phyloP scores from a whole-genome alignment of 805 yeast species.

The Soucietia sequanensis region DNA sequence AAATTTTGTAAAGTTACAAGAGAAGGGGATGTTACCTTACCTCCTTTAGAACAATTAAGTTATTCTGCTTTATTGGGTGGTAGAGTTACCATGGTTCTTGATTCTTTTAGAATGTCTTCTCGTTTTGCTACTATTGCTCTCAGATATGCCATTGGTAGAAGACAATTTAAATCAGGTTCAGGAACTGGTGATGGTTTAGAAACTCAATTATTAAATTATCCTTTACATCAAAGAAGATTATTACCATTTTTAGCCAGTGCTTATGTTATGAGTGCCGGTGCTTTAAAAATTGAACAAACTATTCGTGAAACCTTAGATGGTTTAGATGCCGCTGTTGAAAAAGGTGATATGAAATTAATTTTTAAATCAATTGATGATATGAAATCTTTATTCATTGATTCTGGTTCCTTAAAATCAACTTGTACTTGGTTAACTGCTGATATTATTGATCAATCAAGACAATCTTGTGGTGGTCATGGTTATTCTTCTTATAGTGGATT shows the following conservation, averaged over 20 bases:
- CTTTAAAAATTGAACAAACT: constrained; percentile 35
- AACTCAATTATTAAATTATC: constrained; percentile 43
- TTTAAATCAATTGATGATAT: constrained; percentile 33
- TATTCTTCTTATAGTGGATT: constrained; percentile 45
- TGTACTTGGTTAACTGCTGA: constrained; percentile 45
- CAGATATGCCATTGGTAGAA: constrained; percentile 46
- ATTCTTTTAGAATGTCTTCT: constrained; percentile 42
- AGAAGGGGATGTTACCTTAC: constrained; percentile 40
- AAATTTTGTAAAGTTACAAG: constrained; percentile 40
- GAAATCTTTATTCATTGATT: constrained; percentile 44
- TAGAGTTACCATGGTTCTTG: constrained; percentile 44
- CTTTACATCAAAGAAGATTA: constrained; percentile 46
- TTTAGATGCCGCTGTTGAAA: constrained; percentile 37
- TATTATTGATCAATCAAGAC: constrained; percentile 41
- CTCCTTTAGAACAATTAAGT: constrained; percentile 46
- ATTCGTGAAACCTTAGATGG: constrained; percentile 27
- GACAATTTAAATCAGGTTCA: constrained; percentile 38
- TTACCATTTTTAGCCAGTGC: constrained; percentile 43
- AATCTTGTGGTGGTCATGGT: constrained; percentile 50
- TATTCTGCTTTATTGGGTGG: constrained; percentile 45
- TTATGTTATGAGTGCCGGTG: constrained; percentile 37
- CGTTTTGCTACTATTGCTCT: constrained; percentile 43
- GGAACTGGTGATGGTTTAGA: constrained; percentile 24
- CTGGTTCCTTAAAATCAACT: constrained; percentile 45
- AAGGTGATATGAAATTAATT: constrained; percentile 30